These are phyloP conservation scores for Akanthomyces uredinophilus DNA, from an alignment of 2,329 filamentous ascomycete genomes.

Conservation along the genomic window DNA sequence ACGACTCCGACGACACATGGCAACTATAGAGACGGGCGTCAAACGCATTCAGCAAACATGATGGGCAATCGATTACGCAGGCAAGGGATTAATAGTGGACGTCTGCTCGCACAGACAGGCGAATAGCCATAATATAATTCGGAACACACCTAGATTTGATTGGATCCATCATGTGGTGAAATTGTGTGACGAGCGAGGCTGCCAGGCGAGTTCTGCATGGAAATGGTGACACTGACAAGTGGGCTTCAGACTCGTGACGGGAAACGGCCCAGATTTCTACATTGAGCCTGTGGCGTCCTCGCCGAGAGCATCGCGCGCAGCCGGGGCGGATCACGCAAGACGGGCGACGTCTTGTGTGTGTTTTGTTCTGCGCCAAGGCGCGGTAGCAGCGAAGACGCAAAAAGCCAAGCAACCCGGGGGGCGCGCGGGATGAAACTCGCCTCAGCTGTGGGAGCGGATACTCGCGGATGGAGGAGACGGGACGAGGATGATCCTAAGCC, in stretches of 20 bases:
- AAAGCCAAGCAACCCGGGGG: background rate
- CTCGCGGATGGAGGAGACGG: no score
- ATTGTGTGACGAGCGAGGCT: background rate
- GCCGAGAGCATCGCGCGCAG: background rate
- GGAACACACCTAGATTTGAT: background rate
- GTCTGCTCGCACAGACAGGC: background rate
- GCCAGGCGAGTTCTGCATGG: no score
- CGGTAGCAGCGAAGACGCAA: background rate
- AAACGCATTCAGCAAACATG: background rate
- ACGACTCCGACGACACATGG: conserved; percentile 14
- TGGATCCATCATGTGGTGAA: background rate
- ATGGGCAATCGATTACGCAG: background rate
- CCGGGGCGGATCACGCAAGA: background rate
- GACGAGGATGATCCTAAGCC: no score
- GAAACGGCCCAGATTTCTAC: background rate
- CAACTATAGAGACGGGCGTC: background rate
- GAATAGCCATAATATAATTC: conserved; percentile 2
- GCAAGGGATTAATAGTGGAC: background rate
- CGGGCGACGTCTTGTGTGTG: background rate
- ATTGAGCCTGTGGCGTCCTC: background rate
- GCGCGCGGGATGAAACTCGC: background rate
- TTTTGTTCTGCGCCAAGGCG: background rate
- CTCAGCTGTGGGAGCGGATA: background rate
- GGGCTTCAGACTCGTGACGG: background rate
- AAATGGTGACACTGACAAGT: background rate